Evolutionary conservation across 345 rosid species (phyloP), one percentile per base, ranked within the genome.

Genomic region (Aegle marmelos): DNA sequence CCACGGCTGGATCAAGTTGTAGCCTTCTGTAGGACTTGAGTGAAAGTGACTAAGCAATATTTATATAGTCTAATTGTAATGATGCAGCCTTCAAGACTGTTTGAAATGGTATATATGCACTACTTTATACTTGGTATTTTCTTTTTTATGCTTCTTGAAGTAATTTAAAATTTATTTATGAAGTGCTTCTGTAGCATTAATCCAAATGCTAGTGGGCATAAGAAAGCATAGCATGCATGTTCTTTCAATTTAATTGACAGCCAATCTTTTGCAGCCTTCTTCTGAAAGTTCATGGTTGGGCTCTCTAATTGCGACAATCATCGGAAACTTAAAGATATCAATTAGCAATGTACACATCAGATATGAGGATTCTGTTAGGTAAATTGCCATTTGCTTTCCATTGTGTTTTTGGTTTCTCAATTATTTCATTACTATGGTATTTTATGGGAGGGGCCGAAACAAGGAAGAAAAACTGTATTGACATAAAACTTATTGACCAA

Each of bases 261-360:
- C 69, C 81, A 68, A 78, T 78, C 70, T 80, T 70, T 82, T 85
- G 87, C 95, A 94, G 99, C 87, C 90, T 78, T 74, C 92, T 79
- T 59, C 91, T 71, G 98, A 94, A 84, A 91, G 86, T 87, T 94
- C 98, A 36, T 96, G 99, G 99, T 82, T 96, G 82, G 95, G 97
- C 76, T 96, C 99, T 79, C 84, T 96, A 72, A 92, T 96, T 83
- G 85, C 91, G 64, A 96, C 99, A 73, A 90, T 96, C 71, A 96
- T 96, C 70, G 99, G 99, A 85, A 96, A 96, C 80, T 94, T 96
- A 73, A 96, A 94, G 89, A 92, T 96, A 87, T 90, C 99, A 74
- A 94, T 96, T 79, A 92, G 90, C 94, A 96, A 96, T 88, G 97
- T 96, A 80, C 99, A 96, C 89, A 83, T 96, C 81, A 89, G 99